These are phyloP conservation scores for Nakaseomyces sp. DNA, from an alignment of 1,139 yeast genomes.

Conservation along the genomic window DNA sequence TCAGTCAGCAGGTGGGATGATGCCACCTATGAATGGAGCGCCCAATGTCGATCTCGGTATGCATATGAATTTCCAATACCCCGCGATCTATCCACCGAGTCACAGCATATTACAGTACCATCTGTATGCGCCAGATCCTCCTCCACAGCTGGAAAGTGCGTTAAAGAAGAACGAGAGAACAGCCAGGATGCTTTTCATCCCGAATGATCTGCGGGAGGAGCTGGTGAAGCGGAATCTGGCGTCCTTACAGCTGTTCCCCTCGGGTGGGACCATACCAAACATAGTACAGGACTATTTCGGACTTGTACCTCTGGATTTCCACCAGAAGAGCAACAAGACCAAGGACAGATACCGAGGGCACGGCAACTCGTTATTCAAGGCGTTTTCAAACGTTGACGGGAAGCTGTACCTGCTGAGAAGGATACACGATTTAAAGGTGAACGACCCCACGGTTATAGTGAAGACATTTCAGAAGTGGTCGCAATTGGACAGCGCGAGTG, in stretches of 20 bases:
- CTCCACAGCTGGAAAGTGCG: conserved; percentile 56
- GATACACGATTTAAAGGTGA: conserved; percentile 53
- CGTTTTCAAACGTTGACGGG: conserved; percentile 72
- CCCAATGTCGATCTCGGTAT: not conserved
- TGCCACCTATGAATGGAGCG: not conserved
- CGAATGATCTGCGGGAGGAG: conserved; percentile 61
- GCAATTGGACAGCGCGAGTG: conserved; percentile 43
- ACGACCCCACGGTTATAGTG: conserved; percentile 47
- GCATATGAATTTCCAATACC: conserved; percentile 17
- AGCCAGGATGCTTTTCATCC: conserved; percentile 60
- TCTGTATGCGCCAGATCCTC: conserved; percentile 82
- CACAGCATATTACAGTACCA: conserved; percentile 63
- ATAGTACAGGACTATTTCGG: conserved; percentile 79
- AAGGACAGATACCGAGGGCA: conserved; percentile 49
- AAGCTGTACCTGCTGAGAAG: conserved; percentile 67
- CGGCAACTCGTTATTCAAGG: conserved; percentile 64
- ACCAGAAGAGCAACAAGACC: conserved; percentile 36
- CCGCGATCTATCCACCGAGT: conserved; percentile 30
- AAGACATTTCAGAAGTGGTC: conserved; percentile 46
- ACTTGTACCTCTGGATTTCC: conserved; percentile 69
- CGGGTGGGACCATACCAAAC: conserved; percentile 29
- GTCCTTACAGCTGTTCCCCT: conserved; percentile 49
- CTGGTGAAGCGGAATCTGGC: conserved; percentile 74
- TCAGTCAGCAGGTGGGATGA: not conserved
- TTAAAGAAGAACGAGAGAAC: conserved; percentile 63